These are phyloP conservation scores for Lentinus tigrinus DNA, from an alignment of 768 basidiomycete genomes.

Conservation along the genomic window DNA sequence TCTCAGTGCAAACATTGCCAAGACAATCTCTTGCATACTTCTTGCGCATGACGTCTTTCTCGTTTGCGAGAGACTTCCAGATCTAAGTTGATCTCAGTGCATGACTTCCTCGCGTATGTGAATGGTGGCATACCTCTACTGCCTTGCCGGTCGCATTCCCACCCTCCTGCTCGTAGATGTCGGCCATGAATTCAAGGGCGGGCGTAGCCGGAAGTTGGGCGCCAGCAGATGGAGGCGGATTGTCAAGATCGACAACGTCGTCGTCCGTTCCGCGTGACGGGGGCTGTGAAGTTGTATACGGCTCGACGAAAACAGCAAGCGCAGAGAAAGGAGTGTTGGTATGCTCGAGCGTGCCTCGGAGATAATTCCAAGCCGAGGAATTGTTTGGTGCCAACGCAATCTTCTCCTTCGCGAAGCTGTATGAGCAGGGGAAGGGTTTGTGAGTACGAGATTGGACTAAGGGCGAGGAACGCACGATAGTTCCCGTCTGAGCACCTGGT, in stretches of 20 bases:
- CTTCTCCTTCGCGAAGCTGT: conserved; percentile 78
- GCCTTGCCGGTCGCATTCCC: conserved; percentile 43
- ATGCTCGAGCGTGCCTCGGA: conserved; percentile 77
- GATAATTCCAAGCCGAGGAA: conserved; percentile 94
- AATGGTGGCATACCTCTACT: conserved; percentile 26
- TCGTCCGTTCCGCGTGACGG: conserved; percentile 9
- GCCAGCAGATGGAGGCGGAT: conserved; percentile 60
- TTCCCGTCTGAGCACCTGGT: conserved; percentile 64
- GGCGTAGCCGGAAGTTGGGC: conserved; percentile 75
- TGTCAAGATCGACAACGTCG: conserved; percentile 68
- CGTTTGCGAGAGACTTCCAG: conserved; percentile 67
- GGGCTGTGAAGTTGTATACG: conserved; percentile 50
- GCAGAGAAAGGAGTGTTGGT: conserved; percentile 56
- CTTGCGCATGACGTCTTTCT: conserved; percentile 74
- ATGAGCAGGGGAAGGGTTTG: not conserved
- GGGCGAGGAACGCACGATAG: conserved; percentile 59
- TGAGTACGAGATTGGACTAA: not conserved
- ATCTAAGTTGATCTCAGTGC: conserved; percentile 41
- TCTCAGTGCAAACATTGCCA: not conserved
- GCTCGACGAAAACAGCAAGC: conserved; percentile 58
- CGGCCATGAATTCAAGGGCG: conserved; percentile 86
- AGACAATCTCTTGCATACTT: conserved; percentile 45
- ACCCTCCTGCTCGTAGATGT: conserved; percentile 63
- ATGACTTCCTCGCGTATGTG: not conserved
- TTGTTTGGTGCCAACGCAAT: conserved; percentile 91